Evolutionary conservation across 495 filamentous ascomycete genomes (phyloP), one percentile per base, ranked within the genome.

Genomic region (Talaromyces liani): DNA sequence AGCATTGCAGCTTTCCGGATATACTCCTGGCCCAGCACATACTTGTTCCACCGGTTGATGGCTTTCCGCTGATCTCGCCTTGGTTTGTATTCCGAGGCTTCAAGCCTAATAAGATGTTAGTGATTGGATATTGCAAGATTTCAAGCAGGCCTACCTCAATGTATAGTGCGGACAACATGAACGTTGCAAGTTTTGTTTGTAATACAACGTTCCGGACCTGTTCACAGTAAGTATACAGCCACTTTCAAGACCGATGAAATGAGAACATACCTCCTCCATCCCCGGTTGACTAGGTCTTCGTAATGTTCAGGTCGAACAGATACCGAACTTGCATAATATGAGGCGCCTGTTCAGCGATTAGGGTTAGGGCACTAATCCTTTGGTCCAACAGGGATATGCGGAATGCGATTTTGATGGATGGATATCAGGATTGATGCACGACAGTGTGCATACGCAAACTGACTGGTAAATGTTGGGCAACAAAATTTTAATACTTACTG

Each of bases 141-240:
- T 55, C 49, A 16, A 16, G 39, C 14, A 53, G 18, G 55, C 69
- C 33, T 72, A 86, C 86, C 94, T 87, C 66, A 98, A 87, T 1
- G 92, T 95, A 73, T 98, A 97, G 65, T 96, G 91, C n/a, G 92
- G 91, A 71, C 94, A 98, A 70, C 94, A 98, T 62, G 91, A 90
- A 62, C 86, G 77, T 54, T 77, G 82, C 68, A 88, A 84, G 73
- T 98, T 91, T 61, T 91, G 94, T 67, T 94, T 91, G 79, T 98
- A 98, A 66, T 97, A 83, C n/a, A 93, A 79, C n/a, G 80, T 85
- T 8, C 88, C 88, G 47, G 88, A 90, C 72, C 87, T 88, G 63
- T 41, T 66, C 39, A 49, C 45, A 45, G 47, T 61, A 33, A 62
- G 45, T 39, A 20, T 34, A 16, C 57, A 36, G 31, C 4, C 20